phyloP scores from a whole-genome alignment of 345 rosid genomes.

The Brassica rapa region DNA sequence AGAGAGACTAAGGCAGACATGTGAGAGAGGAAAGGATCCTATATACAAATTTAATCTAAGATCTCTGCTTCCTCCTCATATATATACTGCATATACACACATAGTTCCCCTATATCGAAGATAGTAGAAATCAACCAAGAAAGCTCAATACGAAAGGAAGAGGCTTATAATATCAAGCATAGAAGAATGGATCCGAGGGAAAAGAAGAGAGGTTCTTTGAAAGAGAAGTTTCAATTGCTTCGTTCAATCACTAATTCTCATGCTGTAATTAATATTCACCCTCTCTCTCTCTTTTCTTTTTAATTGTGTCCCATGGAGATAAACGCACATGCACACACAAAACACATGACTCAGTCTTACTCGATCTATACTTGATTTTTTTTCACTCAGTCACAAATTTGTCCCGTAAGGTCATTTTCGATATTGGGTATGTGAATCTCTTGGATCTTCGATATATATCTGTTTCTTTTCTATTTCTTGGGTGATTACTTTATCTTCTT shows the following conservation, averaged over 20 bases:
- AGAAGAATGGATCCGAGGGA: constrained; percentile 46
- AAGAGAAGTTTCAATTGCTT: constrained; percentile 55
- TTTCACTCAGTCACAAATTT: background rate
- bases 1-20: constrained; percentile 45
- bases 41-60: constrained; percentile 32
- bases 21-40: constrained; percentile 42
- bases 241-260: constrained; percentile 60
- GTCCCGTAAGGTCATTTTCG: constrained; percentile 1
- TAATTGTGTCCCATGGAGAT: background rate
- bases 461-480: background rate
- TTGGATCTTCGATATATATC: constrained; percentile 14
- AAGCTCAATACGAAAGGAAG: constrained; percentile 1
- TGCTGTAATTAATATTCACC: constrained; percentile 46
- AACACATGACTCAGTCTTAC: background rate
- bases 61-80: constrained; percentile 28
- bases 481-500: constrained; percentile 9
- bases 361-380: constrained; percentile 4
- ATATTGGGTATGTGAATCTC: background rate
- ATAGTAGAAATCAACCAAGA: constrained; percentile 4
- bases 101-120: constrained; percentile 1
- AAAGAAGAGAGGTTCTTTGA: constrained; percentile 48
- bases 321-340: background rate
- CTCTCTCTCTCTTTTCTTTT: constrained; percentile 4
- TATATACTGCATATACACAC: constrained; percentile 12
- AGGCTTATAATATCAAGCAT: constrained; percentile 4